Evolutionary conservation across 75 land plant genomes (phyloP).

Genomic region (Azolla pinnata): DNA sequence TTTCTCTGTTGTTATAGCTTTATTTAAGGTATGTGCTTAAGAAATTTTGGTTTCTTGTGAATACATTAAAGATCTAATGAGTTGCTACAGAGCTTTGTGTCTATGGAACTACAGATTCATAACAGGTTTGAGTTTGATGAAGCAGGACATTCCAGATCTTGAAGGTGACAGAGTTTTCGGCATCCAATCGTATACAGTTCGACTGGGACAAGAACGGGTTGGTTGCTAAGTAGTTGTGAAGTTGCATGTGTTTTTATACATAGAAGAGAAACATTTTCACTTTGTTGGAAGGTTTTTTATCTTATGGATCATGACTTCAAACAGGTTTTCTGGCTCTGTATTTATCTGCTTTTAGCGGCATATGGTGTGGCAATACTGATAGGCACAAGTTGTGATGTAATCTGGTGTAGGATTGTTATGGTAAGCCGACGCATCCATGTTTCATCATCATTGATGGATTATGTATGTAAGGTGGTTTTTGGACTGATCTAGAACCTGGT

Average conservation of each 20-base stretch:
- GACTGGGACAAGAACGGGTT: conserved; percentile 76
- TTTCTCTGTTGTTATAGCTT: conserved; percentile 97
- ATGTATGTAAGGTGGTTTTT: background rate
- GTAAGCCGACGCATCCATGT: conserved; percentile 16
- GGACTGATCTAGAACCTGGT: background rate
- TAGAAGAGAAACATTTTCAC: background rate
- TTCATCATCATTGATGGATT: background rate
- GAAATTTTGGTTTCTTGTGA: too few species aligned
- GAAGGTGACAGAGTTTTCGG: conserved; percentile 91
- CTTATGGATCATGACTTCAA: background rate
- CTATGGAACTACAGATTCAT: too few species aligned
- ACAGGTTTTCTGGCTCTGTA: conserved; percentile 95
- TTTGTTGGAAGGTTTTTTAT: background rate
- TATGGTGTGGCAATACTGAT: conserved; percentile 55
- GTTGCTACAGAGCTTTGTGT: too few species aligned
- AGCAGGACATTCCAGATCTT: conserved; percentile 93
- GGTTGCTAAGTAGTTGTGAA: conserved; percentile 9
- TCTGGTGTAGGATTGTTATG: conserved; percentile 67
- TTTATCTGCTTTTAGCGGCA: conserved; percentile 75
- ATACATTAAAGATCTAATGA: too few species aligned
- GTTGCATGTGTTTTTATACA: background rate
- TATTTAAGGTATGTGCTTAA: conserved; percentile 68
- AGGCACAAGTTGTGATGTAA: conserved; percentile 41
- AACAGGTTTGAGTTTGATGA: background rate
- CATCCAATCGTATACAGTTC: conserved; percentile 75